Conservation (phyloP, 352 stramenopile species). For the Pythium dissotocum region DNA sequence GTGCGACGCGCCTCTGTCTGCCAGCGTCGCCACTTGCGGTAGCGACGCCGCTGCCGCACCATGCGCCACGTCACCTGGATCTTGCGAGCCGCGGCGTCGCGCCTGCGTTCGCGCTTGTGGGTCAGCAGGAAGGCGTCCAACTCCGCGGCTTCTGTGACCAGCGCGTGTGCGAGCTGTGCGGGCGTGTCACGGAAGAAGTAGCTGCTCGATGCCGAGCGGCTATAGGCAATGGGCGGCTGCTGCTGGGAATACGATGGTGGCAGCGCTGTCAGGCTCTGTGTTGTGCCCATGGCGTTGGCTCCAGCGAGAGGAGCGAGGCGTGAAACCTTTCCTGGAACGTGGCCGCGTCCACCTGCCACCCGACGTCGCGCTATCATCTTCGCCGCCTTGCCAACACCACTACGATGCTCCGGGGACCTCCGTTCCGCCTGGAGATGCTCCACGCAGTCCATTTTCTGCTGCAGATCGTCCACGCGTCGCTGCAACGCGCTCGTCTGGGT, state of each 20-base stretch:
- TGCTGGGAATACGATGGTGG: not conserved
- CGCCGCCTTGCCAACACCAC: not conserved
- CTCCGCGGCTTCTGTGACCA: slow-evolving; percentile 17
- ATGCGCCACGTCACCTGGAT: slow-evolving; percentile 69
- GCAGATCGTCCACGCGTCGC: slow-evolving; percentile 17
- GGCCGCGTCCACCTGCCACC: not conserved
- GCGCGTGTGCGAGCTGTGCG: slow-evolving; percentile 20
- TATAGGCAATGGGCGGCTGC: not conserved
- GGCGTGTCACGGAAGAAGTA: slow-evolving; percentile 25
- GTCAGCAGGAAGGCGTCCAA: slow-evolving; percentile 34
- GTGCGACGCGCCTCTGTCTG: slow-evolving; percentile 31
- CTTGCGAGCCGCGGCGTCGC: slow-evolving; percentile 30
- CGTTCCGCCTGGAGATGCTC: slow-evolving; percentile 8
- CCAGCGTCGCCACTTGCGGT: slow-evolving; percentile 44
- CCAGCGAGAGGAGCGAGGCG: not conserved
- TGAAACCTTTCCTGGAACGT: not conserved
- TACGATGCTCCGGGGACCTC: not conserved
- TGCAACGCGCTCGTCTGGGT: slow-evolving; percentile 15
- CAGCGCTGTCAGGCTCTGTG: slow-evolving; percentile 13
- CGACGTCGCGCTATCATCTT: not conserved
- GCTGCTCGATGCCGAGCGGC: slow-evolving; percentile 7
- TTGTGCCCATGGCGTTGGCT: not conserved
- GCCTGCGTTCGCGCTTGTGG: slow-evolving; percentile 33
- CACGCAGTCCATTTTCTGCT: slow-evolving; percentile 27
- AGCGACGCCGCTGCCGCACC: slow-evolving; percentile 37